Conservation (phyloP, 2,329 filamentous ascomycete species). For the Juglanconis sp. region DNA sequence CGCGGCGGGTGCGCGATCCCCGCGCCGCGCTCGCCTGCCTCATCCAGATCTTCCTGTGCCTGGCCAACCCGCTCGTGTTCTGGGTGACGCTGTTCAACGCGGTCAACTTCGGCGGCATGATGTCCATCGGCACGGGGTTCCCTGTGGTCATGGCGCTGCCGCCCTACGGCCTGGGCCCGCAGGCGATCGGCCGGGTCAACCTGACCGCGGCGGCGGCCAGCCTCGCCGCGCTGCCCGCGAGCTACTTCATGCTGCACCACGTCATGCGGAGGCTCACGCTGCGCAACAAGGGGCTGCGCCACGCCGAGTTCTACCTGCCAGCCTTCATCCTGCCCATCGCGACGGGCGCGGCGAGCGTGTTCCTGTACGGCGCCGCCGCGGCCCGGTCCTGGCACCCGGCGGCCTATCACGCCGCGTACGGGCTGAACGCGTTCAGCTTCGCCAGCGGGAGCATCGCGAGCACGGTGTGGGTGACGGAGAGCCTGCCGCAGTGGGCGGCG, state of each 20-base stretch:
- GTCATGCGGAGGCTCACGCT: constrained; percentile 23
- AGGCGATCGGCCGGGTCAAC: constrained; percentile 12
- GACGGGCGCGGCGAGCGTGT: constrained; percentile 19
- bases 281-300: constrained; percentile 23
- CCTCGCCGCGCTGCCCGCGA: constrained; percentile 20
- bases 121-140: constrained; percentile 23
- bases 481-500: constrained; percentile 26
- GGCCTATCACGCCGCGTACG: constrained; percentile 19
- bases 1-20: constrained; percentile 15
- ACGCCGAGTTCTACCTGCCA: constrained; percentile 26
- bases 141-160: constrained; percentile 18
- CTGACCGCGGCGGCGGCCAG: constrained; percentile 19
- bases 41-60: constrained; percentile 24
- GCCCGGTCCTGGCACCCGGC: constrained; percentile 7
- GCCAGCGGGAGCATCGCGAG: constrained; percentile 21
- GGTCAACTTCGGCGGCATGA: constrained; percentile 24
- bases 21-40: constrained; percentile 18
- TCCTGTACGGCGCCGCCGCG: constrained; percentile 21
- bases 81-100: constrained; percentile 26
- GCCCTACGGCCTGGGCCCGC: constrained; percentile 18
- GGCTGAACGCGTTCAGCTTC: constrained; percentile 23
- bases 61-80: constrained; percentile 26
- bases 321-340: constrained; percentile 23
- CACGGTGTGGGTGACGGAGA: constrained; percentile 26
- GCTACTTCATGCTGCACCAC: constrained; percentile 17